These are phyloP conservation scores for Selenicereus undatus DNA, from an alignment of 148 eudicot genomes.

Conservation along the genomic window DNA sequence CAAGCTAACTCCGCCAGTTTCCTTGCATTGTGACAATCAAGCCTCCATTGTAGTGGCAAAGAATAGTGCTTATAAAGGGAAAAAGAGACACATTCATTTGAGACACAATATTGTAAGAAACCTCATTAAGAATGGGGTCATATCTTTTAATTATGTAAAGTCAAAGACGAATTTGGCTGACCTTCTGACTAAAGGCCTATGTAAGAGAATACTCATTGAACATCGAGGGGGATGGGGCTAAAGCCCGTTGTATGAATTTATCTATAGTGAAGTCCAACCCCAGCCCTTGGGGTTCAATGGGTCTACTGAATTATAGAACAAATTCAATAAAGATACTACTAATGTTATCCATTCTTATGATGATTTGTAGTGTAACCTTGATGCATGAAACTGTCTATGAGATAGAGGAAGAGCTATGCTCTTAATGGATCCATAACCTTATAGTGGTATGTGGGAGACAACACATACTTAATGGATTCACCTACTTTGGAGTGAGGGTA, in stretches of 20 bases:
- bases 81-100: not conserved
- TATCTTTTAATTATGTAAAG: not conserved
- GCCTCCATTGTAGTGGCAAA: not conserved
- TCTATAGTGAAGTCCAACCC: no score
- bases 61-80: not conserved
- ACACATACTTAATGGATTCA: no score
- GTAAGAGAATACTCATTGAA: not conserved
- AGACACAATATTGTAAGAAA: not conserved
- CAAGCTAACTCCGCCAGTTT: not conserved
- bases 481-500: no score
- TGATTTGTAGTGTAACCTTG: no score
- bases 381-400: no score
- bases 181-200: constrained; percentile 5
- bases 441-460: no score
- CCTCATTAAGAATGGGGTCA: not conserved
- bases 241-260: not conserved
- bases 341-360: no score
- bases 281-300: no score
- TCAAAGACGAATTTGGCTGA: not conserved
- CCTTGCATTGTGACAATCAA: constrained; percentile 7
- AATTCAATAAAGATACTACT: no score
- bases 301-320: no score
- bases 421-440: no score
- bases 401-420: no score
- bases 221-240: constrained; percentile 1